Base-by-base conservation (phyloP, 441 rosid species). In the Adansonia rubrostipa region DNA sequence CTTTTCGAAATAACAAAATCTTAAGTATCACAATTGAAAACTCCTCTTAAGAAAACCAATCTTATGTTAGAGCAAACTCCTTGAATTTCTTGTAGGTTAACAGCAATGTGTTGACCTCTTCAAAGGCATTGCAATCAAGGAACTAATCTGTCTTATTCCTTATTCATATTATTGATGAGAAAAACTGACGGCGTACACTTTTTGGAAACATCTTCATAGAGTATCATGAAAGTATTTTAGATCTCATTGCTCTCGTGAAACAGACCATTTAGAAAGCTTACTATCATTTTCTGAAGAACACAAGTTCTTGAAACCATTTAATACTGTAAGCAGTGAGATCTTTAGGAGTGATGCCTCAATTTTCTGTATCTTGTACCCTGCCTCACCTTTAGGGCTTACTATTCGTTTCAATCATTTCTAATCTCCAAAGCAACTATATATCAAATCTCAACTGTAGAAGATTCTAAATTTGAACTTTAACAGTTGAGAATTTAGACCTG, bases 271-370 rank as follows among this genome's bases (percentile, higher is more conserved):
- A 11, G 20, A 69, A 69, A 69, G 20, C 17, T 11, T 48, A 48
- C 4, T 69, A 69, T 69, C 45, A 10, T 6, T 20, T 24, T 69
- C 57, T 47, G 17, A 66, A 69, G 57, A 69, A 47, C 58, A 69
- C 58, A 69, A 6, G 42, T 28, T 50, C 20, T 48, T 50, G n/a
- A 69, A 69, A 69, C 57, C 36, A 69, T 47, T 69, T 69, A 6
- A 5, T 44, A 69, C 11, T 22, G 5, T 47, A 20, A 71, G 75
- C 24, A 13, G 57, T 2, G 15, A 24, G 33, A 71, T 24, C 72
- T 45, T 40, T 44, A 68, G 54, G 54, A 14, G 8, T 14, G 44
- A 70, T 70, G 60, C 60, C 60, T 24, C 57, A 48, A 24, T 13
- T 69, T 20, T 47, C 9, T 8, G 44, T 67, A 44, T n/a, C 53